These are phyloP conservation scores for Theileria orientalis DNA, from an alignment of 169 alveolate genomes.

Conservation along the genomic window DNA sequence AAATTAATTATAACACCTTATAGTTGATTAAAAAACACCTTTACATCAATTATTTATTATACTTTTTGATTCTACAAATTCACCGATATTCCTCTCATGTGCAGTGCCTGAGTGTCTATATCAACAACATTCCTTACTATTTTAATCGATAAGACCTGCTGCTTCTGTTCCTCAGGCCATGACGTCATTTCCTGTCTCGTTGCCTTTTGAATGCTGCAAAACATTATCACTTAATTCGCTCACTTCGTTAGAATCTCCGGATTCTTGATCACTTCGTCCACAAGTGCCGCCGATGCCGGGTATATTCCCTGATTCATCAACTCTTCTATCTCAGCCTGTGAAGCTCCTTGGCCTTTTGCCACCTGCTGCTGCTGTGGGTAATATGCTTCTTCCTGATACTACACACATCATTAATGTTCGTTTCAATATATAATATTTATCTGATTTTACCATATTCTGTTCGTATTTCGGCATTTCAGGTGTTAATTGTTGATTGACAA, in stretches of 20 bases:
- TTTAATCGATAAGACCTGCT: slow-evolving; percentile 63
- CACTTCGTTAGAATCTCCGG: slow-evolving; percentile 62
- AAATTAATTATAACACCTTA: neutral
- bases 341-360: slow-evolving; percentile 3
- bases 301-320: slow-evolving; percentile 51
- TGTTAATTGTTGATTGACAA: no score
- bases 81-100: slow-evolving; percentile 53
- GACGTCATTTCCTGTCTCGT: slow-evolving; percentile 58
- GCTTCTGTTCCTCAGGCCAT: slow-evolving; percentile 67
- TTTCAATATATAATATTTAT: no score
- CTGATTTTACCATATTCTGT: neutral
- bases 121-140: neutral
- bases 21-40: neutral
- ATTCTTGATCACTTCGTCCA: slow-evolving; percentile 66
- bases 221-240: neutral
- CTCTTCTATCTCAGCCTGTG: slow-evolving; percentile 39
- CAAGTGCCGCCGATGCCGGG: slow-evolving; percentile 62
- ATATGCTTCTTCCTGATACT: no score
- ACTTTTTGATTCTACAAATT: slow-evolving; percentile 14
- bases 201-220: slow-evolving; percentile 61
- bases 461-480: neutral
- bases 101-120: slow-evolving; percentile 44
- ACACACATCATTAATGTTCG: no score
- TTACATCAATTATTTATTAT: neutral
- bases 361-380: slow-evolving; percentile 1